Evolutionary conservation across 1,284 basidiomycete species (phyloP).

Genomic region (Tylopilus sp.): DNA sequence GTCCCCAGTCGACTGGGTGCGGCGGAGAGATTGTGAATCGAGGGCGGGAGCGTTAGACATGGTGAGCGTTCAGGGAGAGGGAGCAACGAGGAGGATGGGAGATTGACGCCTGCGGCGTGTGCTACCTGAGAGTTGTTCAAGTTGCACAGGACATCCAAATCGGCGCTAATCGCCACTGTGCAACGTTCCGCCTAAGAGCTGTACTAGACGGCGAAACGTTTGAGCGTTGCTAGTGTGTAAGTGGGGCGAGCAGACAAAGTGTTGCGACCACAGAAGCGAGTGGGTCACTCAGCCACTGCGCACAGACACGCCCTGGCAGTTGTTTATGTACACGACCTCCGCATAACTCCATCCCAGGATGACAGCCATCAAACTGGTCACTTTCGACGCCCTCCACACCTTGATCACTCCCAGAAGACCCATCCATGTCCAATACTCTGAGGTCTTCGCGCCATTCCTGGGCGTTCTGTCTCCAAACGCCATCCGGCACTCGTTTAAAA

Average conservation of each 20-base stretch:
- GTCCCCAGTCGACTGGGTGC: slow-evolving; percentile 36
- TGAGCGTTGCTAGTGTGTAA: neutral
- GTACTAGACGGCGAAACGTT: neutral
- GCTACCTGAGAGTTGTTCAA: slow-evolving; percentile 6
- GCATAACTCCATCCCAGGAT: slow-evolving; percentile 2
- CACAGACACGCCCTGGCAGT: slow-evolving; percentile 7
- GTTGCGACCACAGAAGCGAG: slow-evolving; percentile 2
- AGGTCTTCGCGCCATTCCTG: slow-evolving; percentile 58
- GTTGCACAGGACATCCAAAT: slow-evolving; percentile 20
- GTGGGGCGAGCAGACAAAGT: slow-evolving; percentile 14
- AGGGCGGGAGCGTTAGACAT: slow-evolving; percentile 28
- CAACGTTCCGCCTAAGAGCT: slow-evolving; percentile 5
- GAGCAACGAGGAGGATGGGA: slow-evolving; percentile 17
- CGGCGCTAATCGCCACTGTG: slow-evolving; percentile 18
- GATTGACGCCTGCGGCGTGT: slow-evolving; percentile 33
- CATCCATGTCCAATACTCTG: slow-evolving; percentile 63
- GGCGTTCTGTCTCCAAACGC: slow-evolving; percentile 50
- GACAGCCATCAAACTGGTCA: slow-evolving; percentile 42
- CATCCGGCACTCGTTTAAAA: slow-evolving; percentile 62
- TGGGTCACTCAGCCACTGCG: slow-evolving; percentile 6
- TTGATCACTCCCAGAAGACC: slow-evolving; percentile 60
- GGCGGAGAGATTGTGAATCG: slow-evolving; percentile 34
- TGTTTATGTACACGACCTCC: slow-evolving; percentile 18
- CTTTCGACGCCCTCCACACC: slow-evolving; percentile 70
- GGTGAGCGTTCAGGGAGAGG: slow-evolving; percentile 18